These are phyloP conservation scores for Didymella arachidicola DNA, from an alignment of 2,329 filamentous ascomycete genomes.

Conservation along the genomic window DNA sequence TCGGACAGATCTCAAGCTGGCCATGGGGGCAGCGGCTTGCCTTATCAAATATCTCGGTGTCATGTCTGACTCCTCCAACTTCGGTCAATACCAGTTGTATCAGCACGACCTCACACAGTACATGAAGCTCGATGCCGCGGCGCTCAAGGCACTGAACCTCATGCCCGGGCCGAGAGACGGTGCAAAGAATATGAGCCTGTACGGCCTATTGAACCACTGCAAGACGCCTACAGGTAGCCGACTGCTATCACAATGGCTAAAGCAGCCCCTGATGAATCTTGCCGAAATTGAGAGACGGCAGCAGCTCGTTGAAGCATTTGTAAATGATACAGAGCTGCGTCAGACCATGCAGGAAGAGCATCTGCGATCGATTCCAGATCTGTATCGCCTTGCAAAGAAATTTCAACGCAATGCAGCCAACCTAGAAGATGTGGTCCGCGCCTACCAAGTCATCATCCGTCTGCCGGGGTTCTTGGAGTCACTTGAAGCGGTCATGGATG, in stretches of 20 bases:
- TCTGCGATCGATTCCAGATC: conserved; percentile 87
- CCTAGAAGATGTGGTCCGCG: conserved; percentile 92
- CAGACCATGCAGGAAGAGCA: conserved; percentile 98
- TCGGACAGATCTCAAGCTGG: conserved; percentile 90
- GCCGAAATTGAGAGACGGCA: conserved; percentile 89
- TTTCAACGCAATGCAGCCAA: conserved; percentile 93
- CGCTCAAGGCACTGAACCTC: conserved; percentile 90
- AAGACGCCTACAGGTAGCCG: conserved; percentile 94
- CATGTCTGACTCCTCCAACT: conserved; percentile 90
- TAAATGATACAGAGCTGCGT: conserved; percentile 87
- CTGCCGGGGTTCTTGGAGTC: conserved; percentile 89
- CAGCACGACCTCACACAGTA: conserved; percentile 96
- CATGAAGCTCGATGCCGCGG: conserved; percentile 97
- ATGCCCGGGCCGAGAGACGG: conserved; percentile 97
- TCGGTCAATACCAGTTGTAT: conserved; percentile 95
- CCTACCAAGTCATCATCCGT: conserved; percentile 93
- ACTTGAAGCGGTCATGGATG: conserved; percentile 93
- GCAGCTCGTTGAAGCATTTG: conserved; percentile 93
- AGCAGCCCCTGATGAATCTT: conserved; percentile 94
- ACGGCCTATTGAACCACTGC: conserved; percentile 93
- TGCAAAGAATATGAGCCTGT: conserved; percentile 96
- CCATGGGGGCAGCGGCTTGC: conserved; percentile 93
- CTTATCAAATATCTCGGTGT: conserved; percentile 94
- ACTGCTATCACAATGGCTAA: conserved; percentile 92
- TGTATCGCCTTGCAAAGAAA: conserved; percentile 91